Percentiles rank a stretch among this genome's conserved stretches.
Evolutionary conservation across 768 basidiomycete genomes (phyloP).

Genomic region (Favolaschia claudopus): DNA sequence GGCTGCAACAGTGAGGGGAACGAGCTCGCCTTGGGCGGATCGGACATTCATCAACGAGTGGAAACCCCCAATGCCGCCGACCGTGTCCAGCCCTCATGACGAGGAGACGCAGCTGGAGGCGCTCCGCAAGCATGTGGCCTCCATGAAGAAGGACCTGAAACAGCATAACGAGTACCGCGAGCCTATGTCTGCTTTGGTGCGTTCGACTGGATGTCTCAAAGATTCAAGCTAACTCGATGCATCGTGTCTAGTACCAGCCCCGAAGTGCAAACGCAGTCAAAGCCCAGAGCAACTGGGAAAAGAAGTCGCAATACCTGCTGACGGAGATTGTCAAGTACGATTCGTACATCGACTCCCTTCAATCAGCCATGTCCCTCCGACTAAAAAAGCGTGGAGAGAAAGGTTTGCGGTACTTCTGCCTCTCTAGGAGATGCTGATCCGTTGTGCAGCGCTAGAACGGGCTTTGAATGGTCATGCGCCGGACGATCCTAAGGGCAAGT

Average conservation of each 20-base stretch:
- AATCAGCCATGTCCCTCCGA: conserved; percentile 82
- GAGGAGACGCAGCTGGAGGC: conserved; percentile 95
- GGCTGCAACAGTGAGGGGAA: conserved; percentile 65
- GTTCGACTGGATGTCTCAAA: not conserved
- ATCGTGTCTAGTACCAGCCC: conserved; percentile 82
- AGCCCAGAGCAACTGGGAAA: conserved; percentile 91
- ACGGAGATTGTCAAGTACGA: conserved; percentile 96
- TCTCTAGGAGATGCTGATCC: not conserved
- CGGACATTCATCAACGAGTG: conserved; percentile 88
- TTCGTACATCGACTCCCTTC: conserved; percentile 91
- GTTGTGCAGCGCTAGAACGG: conserved; percentile 58
- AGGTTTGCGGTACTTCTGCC: conserved; percentile 37
- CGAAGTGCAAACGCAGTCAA: conserved; percentile 77
- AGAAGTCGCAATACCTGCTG: conserved; percentile 86
- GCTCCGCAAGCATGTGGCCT: conserved; percentile 79
- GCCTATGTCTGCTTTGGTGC: conserved; percentile 83
- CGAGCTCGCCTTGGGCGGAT: conserved; percentile 79
- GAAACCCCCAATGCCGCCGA: conserved; percentile 89
- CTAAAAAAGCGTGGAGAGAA: conserved; percentile 93
- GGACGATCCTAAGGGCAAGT: conserved; percentile 43
- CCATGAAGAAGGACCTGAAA: conserved; percentile 80
- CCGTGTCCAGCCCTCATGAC: conserved; percentile 84
- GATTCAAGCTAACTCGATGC: conserved; percentile 23
- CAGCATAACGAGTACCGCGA: conserved; percentile 83
- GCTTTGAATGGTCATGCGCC: conserved; percentile 50